These are phyloP conservation scores for Aureobasidium sp. DNA, from an alignment of 2,329 filamentous ascomycete species.

Conservation along the genomic window DNA sequence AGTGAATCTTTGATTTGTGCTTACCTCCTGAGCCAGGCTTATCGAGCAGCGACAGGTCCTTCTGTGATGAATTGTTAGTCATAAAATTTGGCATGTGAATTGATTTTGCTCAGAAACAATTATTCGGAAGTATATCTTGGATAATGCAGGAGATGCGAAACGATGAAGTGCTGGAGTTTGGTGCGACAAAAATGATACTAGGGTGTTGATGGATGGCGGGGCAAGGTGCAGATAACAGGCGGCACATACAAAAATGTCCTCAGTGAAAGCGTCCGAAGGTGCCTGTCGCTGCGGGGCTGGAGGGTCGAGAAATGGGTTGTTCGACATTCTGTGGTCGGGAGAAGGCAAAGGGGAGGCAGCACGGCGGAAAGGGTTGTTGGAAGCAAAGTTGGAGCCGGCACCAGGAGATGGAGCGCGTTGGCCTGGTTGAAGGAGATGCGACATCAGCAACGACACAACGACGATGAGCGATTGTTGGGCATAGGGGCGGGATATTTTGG, in stretches of 20 bases:
- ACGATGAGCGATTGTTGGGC: background rate
- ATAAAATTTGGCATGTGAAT: background rate
- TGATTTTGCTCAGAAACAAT: background rate
- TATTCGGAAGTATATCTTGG: background rate
- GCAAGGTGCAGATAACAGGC: background rate
- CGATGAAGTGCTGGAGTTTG: background rate
- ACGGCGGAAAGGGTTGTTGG: slow-evolving; percentile 74
- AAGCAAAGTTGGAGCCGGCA: slow-evolving; percentile 54
- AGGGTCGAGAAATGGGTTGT: slow-evolving; percentile 64
- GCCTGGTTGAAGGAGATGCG: slow-evolving; percentile 1
- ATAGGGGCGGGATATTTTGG: background rate
- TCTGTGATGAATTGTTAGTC: slow-evolving; percentile 40
- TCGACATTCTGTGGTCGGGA: slow-evolving; percentile 47
- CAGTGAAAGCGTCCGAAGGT: slow-evolving; percentile 41
- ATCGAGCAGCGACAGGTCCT: slow-evolving; percentile 61
- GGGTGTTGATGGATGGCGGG: slow-evolving; percentile 1
- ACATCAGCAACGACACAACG: slow-evolving; percentile 5
- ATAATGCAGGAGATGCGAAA: too few species aligned
- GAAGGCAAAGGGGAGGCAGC: slow-evolving; percentile 50
- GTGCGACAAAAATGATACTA: slow-evolving; percentile 4
- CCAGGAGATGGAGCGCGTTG: slow-evolving; percentile 45
- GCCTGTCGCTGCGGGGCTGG: slow-evolving; percentile 19
- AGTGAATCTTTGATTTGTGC: slow-evolving; percentile 15
- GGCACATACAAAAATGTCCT: slow-evolving; percentile 69
- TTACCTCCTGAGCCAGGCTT: slow-evolving; percentile 37